A percentile compares a stretch with the other conserved stretches of the same genome.
Conservation (phyloP, 192 early-diverging fungal species). For the Thamnidium elegans region DNA sequence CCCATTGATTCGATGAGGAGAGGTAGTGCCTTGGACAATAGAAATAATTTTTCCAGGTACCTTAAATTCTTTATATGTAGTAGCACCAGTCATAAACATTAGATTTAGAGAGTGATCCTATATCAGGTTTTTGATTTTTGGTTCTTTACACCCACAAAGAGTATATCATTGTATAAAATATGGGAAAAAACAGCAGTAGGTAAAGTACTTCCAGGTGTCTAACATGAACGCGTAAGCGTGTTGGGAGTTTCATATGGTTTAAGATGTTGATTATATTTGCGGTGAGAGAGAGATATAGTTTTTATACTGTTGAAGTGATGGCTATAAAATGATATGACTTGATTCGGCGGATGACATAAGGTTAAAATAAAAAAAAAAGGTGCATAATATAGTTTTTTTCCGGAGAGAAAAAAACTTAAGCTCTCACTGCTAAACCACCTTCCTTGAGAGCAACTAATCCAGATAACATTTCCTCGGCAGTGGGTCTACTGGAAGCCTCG, state of each 20-base stretch:
- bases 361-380: too few relatives aligned
- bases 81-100: neutral
- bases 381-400: too few relatives aligned
- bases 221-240: slow-evolving; percentile 63
- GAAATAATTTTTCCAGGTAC: slow-evolving; percentile 88
- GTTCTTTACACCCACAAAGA: slow-evolving; percentile 51
- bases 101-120: slow-evolving; percentile 49
- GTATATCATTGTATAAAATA: slow-evolving; percentile 62
- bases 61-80: slow-evolving; percentile 47
- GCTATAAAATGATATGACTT: slow-evolving; percentile 59
- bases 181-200: slow-evolving; percentile 12
- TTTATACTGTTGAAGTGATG: too few relatives aligned
- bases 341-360: slow-evolving; percentile 65
- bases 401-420: too few relatives aligned
- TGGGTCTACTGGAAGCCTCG: too few relatives aligned
- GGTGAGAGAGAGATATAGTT: slow-evolving; percentile 72
- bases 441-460: too few relatives aligned
- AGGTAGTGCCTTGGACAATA: slow-evolving; percentile 58
- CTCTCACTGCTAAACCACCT: too few relatives aligned
- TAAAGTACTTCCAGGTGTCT: neutral
- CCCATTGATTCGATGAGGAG: slow-evolving; percentile 55
- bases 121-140: slow-evolving; percentile 65
- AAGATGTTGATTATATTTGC: slow-evolving; percentile 22
- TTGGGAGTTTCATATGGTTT: slow-evolving; percentile 38
- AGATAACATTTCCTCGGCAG: too few relatives aligned